phyloP scores from a whole-genome alignment of 345 rosid genomes.

The Eucalyptus pauciflora region DNA sequence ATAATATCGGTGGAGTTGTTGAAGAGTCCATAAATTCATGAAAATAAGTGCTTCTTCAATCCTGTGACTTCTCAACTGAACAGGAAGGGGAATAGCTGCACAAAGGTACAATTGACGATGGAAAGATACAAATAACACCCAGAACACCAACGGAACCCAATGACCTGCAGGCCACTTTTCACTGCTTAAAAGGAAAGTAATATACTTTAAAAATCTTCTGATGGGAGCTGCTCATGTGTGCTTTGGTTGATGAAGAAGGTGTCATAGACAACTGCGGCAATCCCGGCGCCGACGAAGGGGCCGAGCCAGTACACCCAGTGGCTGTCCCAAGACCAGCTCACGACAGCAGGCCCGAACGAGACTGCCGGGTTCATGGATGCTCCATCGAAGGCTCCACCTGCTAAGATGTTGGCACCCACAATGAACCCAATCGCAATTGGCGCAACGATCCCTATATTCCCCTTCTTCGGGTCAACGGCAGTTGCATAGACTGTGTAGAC shows the following conservation, averaged over 20 bases:
- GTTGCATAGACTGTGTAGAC: conserved; percentile 90
- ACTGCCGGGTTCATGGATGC: conserved; percentile 98
- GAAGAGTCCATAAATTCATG: neutral
- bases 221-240: conserved; percentile 65
- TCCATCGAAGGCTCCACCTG: conserved; percentile 85
- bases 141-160: neutral
- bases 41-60: neutral
- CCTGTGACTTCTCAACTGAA: neutral
- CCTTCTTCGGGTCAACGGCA: conserved; percentile 87
- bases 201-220: conserved; percentile 25
- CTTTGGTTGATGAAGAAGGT: conserved; percentile 35
- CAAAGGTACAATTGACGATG: neutral
- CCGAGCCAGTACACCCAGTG: conserved; percentile 98
- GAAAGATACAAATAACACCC: neutral
- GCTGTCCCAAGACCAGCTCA: conserved; percentile 86
- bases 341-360: conserved; percentile 89
- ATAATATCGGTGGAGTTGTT: neutral
- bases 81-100: neutral
- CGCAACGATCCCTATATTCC: conserved; percentile 67
- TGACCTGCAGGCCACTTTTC: neutral
- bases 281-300: conserved; percentile 61
- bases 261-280: conserved; percentile 62
- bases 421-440: conserved; percentile 87
- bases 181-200: neutral
- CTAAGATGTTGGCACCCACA: conserved; percentile 89